phyloP scores from a whole-genome alignment of 164 flowering plant species.

The Tetracentron sinense region DNA sequence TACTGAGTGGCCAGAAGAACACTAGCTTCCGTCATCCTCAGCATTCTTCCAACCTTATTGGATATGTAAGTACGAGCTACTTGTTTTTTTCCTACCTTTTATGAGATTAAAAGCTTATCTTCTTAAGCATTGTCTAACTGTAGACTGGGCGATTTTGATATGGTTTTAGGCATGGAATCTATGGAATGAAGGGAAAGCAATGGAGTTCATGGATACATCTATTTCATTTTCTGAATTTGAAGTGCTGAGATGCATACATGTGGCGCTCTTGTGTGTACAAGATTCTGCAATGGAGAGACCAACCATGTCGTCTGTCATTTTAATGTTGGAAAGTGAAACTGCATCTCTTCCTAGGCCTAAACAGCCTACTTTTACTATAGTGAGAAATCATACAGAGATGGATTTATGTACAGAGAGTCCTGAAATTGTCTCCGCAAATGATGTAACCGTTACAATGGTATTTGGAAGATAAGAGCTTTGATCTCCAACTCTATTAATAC shows the following conservation, averaged over 20 bases:
- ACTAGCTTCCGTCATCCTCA: background rate
- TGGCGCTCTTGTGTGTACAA: constrained; percentile 31
- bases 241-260: constrained; percentile 22
- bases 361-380: constrained; percentile 18
- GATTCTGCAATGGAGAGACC: constrained; percentile 23
- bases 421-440: constrained; percentile 14
- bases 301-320: constrained; percentile 19
- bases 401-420: background rate
- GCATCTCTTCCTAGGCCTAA: constrained; percentile 13
- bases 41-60: background rate
- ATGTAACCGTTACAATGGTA: constrained; percentile 13
- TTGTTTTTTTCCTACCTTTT: background rate
- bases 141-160: background rate
- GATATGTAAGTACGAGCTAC: background rate
- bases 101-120: background rate
- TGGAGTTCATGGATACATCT: constrained; percentile 20
- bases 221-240: constrained; percentile 9
- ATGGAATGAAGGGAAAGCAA: constrained; percentile 19
- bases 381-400: constrained; percentile 2
- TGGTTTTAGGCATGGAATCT: constrained; percentile 24
- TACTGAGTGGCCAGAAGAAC: constrained; percentile 3
- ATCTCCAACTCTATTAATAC: no score
- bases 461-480: constrained; percentile 13
- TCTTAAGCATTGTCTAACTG: background rate
- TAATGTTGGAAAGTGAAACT: constrained; percentile 21